These are phyloP conservation scores for Amborella trichopoda DNA, from an alignment of 164 flowering plant species.

Conservation along the genomic window DNA sequence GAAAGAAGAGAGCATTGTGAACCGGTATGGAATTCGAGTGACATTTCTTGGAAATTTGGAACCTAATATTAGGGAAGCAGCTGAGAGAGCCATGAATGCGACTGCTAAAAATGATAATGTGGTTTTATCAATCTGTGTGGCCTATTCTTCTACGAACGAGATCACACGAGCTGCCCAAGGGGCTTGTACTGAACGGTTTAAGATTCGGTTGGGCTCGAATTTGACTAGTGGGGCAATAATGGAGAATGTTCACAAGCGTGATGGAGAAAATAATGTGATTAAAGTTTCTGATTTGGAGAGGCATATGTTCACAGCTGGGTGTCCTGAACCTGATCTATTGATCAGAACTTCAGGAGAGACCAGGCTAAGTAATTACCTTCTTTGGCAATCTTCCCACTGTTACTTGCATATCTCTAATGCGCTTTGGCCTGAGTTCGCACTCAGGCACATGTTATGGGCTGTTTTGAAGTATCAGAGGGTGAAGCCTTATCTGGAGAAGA, in stretches of 20 bases:
- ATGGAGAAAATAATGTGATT: conserved; percentile 4
- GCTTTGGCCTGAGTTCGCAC: conserved; percentile 40
- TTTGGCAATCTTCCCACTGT: conserved; percentile 29
- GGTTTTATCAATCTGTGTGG: conserved; percentile 46
- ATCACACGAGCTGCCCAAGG: conserved; percentile 45
- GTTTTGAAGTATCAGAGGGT: conserved; percentile 25
- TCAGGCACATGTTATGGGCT: conserved; percentile 32
- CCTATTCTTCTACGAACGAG: conserved; percentile 66
- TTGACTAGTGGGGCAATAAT: background rate
- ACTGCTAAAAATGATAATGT: conserved; percentile 35
- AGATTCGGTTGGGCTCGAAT: conserved; percentile 6
- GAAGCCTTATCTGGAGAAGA: conserved; percentile 17
- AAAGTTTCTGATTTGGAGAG: conserved; percentile 21
- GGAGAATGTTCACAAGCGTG: background rate
- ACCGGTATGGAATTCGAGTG: conserved; percentile 41
- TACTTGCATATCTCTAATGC: conserved; percentile 21
- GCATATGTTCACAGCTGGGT: conserved; percentile 25
- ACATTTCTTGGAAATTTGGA: conserved; percentile 50
- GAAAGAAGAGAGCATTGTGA: conserved; percentile 38
- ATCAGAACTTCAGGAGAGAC: conserved; percentile 36
- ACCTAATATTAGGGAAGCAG: conserved; percentile 47
- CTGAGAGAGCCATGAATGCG: conserved; percentile 51
- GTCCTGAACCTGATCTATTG: conserved; percentile 38
- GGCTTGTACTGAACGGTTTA: conserved; percentile 23
- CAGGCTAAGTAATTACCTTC: conserved; percentile 39